A percentile compares a stretch with the other conserved stretches of the same genome.
phyloP scores from a whole-genome alignment of 805 yeast species.

The Kazachstania bromeliacearum region DNA sequence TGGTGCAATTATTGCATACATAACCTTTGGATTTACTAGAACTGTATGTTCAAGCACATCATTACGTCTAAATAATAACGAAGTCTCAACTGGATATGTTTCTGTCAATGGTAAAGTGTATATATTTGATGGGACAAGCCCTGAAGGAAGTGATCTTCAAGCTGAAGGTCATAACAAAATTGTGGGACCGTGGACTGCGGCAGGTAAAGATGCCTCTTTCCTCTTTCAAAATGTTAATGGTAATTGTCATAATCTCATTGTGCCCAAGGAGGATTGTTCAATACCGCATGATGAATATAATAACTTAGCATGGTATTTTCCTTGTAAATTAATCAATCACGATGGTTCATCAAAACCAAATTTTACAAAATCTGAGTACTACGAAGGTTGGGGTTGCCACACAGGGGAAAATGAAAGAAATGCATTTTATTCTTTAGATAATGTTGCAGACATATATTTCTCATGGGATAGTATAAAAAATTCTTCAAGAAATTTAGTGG shows the following conservation, averaged over 20 bases:
- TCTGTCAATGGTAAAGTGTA: slow-evolving; percentile 79
- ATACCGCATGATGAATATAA: slow-evolving; percentile 61
- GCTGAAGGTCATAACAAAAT: slow-evolving; percentile 50
- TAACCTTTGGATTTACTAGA: slow-evolving; percentile 84
- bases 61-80: slow-evolving; percentile 11
- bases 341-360: slow-evolving; percentile 68
- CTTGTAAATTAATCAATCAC: slow-evolving; percentile 63
- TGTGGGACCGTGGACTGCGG: slow-evolving; percentile 82
- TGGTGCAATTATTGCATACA: slow-evolving; percentile 72
- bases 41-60: slow-evolving; percentile 55
- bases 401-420: slow-evolving; percentile 61
- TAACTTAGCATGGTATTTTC: slow-evolving; percentile 91
- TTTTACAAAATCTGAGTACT: slow-evolving; percentile 44
- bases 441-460: slow-evolving; percentile 71
- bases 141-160: slow-evolving; percentile 70
- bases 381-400: slow-evolving; percentile 88
- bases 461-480: slow-evolving; percentile 81
- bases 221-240: slow-evolving; percentile 89
- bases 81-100: slow-evolving; percentile 5
- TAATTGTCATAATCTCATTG: slow-evolving; percentile 70
- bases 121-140: slow-evolving; percentile 56
- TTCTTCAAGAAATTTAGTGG: slow-evolving; percentile 66
- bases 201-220: slow-evolving; percentile 76
- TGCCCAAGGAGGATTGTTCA: slow-evolving; percentile 55
- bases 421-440: slow-evolving; percentile 50